phyloP scores from a whole-genome alignment of 2,329 filamentous ascomycete genomes.

The Clonostachys sp. region DNA sequence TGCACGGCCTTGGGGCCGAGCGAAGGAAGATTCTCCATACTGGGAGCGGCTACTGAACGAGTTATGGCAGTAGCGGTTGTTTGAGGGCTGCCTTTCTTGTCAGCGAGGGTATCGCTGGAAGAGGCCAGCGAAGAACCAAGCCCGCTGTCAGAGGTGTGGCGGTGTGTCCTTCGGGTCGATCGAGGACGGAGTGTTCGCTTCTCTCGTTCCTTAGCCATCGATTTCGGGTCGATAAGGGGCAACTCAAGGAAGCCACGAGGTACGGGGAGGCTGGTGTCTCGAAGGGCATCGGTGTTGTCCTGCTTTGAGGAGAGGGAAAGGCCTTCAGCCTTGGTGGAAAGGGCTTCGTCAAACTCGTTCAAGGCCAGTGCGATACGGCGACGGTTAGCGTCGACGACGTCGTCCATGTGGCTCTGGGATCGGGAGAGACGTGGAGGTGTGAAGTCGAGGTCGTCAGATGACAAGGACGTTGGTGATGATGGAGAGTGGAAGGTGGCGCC shows the following conservation, averaged over 20 bases:
- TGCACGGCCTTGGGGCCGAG: constrained; percentile 67
- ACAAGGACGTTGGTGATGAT: constrained; percentile 28
- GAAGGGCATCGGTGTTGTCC: constrained; percentile 23
- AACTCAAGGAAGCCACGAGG: constrained; percentile 55
- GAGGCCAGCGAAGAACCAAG: constrained; percentile 77
- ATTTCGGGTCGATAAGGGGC: constrained; percentile 45
- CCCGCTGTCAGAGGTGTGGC: constrained; percentile 81
- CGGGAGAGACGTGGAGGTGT: constrained; percentile 54
- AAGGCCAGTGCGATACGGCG: constrained; percentile 65
- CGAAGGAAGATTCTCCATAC: constrained; percentile 45
- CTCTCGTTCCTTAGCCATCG: constrained; percentile 35
- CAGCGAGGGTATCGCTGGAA: constrained; percentile 28
- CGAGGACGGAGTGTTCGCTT: constrained; percentile 49
- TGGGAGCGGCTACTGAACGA: constrained; percentile 47
- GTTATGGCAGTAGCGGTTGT: constrained; percentile 54
- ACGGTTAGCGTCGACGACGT: constrained; percentile 65
- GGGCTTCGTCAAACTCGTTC: constrained; percentile 58
- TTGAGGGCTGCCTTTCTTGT: constrained; percentile 23
- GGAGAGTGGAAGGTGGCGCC: constrained; percentile 63
- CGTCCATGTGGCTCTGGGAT: constrained; percentile 66
- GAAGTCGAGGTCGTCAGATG: constrained; percentile 33
- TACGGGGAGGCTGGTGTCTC: constrained; percentile 54
- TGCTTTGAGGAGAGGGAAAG: constrained; percentile 30
- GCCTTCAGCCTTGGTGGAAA: constrained; percentile 23
- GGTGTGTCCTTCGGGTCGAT: constrained; percentile 50